A percentile compares a stretch with the other conserved stretches of the same genome.
These are phyloP conservation scores for Microascus cirrosus DNA, from an alignment of 2,329 filamentous ascomycete genomes.

Conservation along the genomic window DNA sequence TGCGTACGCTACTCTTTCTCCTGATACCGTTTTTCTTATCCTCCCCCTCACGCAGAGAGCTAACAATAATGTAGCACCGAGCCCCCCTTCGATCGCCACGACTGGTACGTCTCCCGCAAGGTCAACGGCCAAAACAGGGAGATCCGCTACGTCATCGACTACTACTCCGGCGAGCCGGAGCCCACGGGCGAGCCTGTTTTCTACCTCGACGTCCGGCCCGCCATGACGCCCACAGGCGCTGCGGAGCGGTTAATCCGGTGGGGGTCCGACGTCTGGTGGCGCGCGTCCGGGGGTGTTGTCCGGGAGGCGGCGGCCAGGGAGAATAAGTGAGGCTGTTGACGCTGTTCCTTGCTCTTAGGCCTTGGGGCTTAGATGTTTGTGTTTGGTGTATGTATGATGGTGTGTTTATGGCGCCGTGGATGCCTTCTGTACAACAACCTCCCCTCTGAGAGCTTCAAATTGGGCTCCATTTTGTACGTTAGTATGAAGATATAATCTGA, in stretches of 20 bases:
- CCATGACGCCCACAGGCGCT: constrained; percentile 68
- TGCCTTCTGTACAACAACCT: neutral
- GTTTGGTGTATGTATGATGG: neutral
- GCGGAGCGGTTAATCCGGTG: constrained; percentile 77
- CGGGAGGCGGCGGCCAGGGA: constrained; percentile 24
- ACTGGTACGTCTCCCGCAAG: constrained; percentile 83
- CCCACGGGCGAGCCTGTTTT: constrained; percentile 87
- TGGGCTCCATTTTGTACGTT: neutral
- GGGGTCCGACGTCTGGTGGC: constrained; percentile 92
- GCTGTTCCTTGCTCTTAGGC: neutral
- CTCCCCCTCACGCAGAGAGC: neutral
- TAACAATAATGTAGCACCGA: constrained; percentile 42
- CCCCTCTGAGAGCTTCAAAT: neutral
- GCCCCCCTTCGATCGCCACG: constrained; percentile 90
- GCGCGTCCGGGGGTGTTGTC: constrained; percentile 62
- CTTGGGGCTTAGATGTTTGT: neutral
- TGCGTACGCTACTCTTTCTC: constrained; percentile 38
- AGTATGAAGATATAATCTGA: neutral
- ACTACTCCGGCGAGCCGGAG: constrained; percentile 77
- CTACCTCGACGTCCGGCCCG: constrained; percentile 87
- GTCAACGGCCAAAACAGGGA: constrained; percentile 59
- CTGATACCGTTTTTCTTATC: neutral
- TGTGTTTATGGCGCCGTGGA: neutral
- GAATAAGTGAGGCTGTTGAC: neutral
- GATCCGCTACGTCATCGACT: constrained; percentile 92